Base-by-base conservation (phyloP, 208 protist species). In the Endotrypanum monterogeii region DNA sequence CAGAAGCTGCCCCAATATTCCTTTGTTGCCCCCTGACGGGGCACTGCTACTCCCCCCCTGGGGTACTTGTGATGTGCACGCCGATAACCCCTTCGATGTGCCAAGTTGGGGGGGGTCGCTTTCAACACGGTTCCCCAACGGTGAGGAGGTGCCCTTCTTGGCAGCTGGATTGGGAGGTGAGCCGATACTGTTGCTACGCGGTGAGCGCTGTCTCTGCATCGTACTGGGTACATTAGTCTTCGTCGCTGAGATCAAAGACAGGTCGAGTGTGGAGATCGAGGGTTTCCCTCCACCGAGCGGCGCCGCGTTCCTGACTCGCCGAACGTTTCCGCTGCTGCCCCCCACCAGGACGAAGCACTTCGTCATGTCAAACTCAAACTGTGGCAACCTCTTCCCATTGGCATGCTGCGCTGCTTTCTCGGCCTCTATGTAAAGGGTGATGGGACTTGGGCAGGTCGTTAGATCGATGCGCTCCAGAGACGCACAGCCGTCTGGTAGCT, bases 381-480 rank as follows among this genome's bases (percentile, higher is more conserved):
- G n/a, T 32, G 68, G 75, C 62, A 41, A 28, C 48, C 55, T 73
- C 46, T 52, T 52, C 8, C 54, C 54, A 9, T 74, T 74, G 28
- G 75, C 60, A 23, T 63, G 56, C 20, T 50, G 68, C 35, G 61
- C 75, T 41, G 69, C 79, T 54, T 51, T 39, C 63, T 85, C 74
- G 7, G 74, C 76, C 37, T 81, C 74, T 1, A 69, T 66, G 67
- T 87, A 92, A 2, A 85, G 37, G 41, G 76, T 57, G 12, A 88
- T 50, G 0, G 88, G 85, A 35, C 39, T 72, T 9, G 80, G 78
- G 55, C 76, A 86, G 18, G 63, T 60, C 7, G 79, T 75, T 16
- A 88, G 75, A 41, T 91, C 76, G 37, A 91, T 28, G 28, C 79
- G 78, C n/a, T 80, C 71, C 20, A 87, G 35, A 9, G 62, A 67